phyloP scores from a whole-genome alignment of 352 stramenopile genomes.

The Pilasporangium apinafurcum region DNA sequence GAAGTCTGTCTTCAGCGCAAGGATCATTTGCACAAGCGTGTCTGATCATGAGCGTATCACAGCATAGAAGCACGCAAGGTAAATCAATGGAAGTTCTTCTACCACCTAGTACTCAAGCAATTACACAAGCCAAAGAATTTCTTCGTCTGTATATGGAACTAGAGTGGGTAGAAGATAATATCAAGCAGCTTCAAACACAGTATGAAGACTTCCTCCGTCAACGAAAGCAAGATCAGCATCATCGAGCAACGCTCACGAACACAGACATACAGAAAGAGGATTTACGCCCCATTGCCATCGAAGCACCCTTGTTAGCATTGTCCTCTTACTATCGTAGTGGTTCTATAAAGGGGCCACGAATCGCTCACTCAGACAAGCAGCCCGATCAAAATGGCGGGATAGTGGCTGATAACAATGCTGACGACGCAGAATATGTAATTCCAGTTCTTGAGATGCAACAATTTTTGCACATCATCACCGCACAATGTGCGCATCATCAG shows the following conservation, averaged over 20 bases:
- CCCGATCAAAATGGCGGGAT: too few species aligned
- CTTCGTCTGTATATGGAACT: conserved; percentile 33
- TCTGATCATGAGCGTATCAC: too few species aligned
- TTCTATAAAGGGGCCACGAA: too few species aligned
- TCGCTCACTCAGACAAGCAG: too few species aligned
- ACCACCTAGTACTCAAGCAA: too few species aligned
- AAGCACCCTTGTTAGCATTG: conserved; percentile 3
- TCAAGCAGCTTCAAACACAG: conserved; percentile 28
- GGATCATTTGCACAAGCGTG: not conserved
- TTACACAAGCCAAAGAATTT: too few species aligned
- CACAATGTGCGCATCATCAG: not conserved
- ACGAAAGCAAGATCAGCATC: conserved; percentile 18
- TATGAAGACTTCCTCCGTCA: conserved; percentile 36
- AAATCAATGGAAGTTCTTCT: too few species aligned
- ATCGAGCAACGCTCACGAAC: conserved; percentile 3
- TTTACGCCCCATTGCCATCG: not conserved
- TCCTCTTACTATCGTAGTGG: conserved; percentile 2
- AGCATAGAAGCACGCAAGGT: too few species aligned
- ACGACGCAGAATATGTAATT: conserved; percentile 12
- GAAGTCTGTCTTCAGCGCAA: too few species aligned
- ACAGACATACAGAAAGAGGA: not conserved
- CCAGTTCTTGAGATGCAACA: conserved; percentile 9
- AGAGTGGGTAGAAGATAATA: conserved; percentile 34
- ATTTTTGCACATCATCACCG: conserved; percentile 7
- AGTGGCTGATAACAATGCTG: too few species aligned